Percentiles rank a stretch among this genome's conserved stretches.
Evolutionary conservation across 2,329 filamentous ascomycete species (phyloP).

Genomic region (Talaromyces pinophilus): DNA sequence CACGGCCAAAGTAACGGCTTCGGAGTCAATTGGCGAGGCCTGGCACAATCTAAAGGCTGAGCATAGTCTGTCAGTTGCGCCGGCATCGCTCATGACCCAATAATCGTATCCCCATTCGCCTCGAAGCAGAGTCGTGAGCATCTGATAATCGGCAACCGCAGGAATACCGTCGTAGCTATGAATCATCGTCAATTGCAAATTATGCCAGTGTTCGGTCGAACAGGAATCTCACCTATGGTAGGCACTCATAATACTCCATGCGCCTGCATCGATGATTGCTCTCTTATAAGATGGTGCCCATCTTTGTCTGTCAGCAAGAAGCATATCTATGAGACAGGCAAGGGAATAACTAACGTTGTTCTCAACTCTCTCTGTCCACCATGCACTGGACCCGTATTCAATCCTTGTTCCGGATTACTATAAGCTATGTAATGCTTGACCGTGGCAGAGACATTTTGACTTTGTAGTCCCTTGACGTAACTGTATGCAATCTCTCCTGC

Average conservation of each 20-base stretch:
- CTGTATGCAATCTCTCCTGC: slow-evolving; percentile 68
- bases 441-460: slow-evolving; percentile 66
- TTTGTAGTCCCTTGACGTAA: slow-evolving; percentile 63
- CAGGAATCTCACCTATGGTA: slow-evolving; percentile 59
- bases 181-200: not conserved
- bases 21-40: slow-evolving; percentile 61
- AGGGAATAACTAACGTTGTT: slow-evolving; percentile 54
- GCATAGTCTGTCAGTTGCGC: slow-evolving; percentile 69
- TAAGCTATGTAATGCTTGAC: slow-evolving; percentile 76
- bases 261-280: slow-evolving; percentile 69
- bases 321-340: not conserved
- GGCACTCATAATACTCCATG: slow-evolving; percentile 70
- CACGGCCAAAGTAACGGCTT: slow-evolving; percentile 63
- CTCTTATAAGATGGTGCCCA: slow-evolving; percentile 64
- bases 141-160: slow-evolving; percentile 64
- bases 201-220: not conserved
- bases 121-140: slow-evolving; percentile 68
- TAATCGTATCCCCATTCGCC: slow-evolving; percentile 74
- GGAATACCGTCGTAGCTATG: slow-evolving; percentile 67
- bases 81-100: slow-evolving; percentile 66
- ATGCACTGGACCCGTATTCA: slow-evolving; percentile 66
- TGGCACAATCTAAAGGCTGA: slow-evolving; percentile 65
- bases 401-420: slow-evolving; percentile 67
- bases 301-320: slow-evolving; percentile 25
- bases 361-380: slow-evolving; percentile 58